A percentile compares a stretch with the other conserved stretches of the same genome.
These are phyloP conservation scores for Eucalyptus microcorys DNA, from an alignment of 345 rosid species.

Conservation along the genomic window DNA sequence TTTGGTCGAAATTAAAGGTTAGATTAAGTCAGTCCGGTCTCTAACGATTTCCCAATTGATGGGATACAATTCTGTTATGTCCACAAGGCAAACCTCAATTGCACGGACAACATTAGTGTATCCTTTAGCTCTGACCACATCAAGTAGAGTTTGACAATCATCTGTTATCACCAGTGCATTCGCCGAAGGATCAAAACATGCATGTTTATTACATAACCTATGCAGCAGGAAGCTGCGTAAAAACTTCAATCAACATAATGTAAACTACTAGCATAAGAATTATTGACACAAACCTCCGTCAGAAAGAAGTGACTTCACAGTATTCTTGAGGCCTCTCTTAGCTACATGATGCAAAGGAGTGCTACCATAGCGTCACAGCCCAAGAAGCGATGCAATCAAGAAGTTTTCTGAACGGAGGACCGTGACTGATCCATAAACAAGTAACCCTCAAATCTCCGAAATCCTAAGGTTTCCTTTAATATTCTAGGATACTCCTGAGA, in stretches of 20 bases:
- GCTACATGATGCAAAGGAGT: slow-evolving; percentile 96
- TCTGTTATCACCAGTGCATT: slow-evolving; percentile 70
- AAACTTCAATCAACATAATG: neutral
- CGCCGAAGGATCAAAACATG: slow-evolving; percentile 17
- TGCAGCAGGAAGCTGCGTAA: neutral
- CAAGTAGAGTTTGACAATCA: slow-evolving; percentile 81
- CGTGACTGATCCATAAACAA: too few relatives aligned
- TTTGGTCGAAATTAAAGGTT: neutral
- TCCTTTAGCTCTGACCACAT: slow-evolving; percentile 74
- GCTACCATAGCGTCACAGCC: slow-evolving; percentile 17
- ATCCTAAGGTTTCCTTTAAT: neutral
- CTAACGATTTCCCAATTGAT: neutral
- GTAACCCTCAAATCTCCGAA: neutral
- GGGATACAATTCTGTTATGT: neutral
- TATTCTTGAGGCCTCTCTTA: slow-evolving; percentile 66
- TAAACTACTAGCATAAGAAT: neutral
- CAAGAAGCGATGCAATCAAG: neutral
- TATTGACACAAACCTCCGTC: slow-evolving; percentile 45
- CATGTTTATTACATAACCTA: neutral
- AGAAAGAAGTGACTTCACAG: slow-evolving; percentile 64
- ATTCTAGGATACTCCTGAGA: neutral
- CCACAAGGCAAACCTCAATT: slow-evolving; percentile 48
- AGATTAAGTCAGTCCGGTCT: neutral
- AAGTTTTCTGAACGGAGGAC: neutral
- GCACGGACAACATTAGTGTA: slow-evolving; percentile 48